These are phyloP conservation scores for Clarireedia monteithiana DNA, from an alignment of 2,329 filamentous ascomycete genomes.

Conservation along the genomic window DNA sequence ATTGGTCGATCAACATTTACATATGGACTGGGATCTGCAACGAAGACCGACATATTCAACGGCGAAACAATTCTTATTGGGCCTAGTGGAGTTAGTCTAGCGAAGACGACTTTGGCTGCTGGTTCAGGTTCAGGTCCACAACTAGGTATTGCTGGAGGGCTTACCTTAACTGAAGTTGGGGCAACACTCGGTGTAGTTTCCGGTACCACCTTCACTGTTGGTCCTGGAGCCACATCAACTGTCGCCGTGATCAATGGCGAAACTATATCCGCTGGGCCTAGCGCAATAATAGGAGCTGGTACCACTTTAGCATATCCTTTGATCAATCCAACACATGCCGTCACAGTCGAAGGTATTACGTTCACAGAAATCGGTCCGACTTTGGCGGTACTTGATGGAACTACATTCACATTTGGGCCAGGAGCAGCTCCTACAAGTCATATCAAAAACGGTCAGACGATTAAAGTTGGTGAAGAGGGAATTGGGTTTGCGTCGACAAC, in stretches of 20 bases:
- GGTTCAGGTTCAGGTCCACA: conserved; percentile 16
- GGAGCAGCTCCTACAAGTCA: conserved; percentile 37
- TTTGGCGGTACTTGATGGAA: conserved; percentile 39
- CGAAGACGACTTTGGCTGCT: conserved; percentile 19
- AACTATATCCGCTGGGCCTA: conserved; percentile 43
- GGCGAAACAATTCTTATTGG: conserved; percentile 21
- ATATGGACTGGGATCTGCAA: conserved; percentile 16
- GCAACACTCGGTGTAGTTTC: conserved; percentile 37
- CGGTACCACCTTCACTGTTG: conserved; percentile 44
- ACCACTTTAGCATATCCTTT: conserved; percentile 19
- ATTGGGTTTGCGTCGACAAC: conserved; percentile 25
- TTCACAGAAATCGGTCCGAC: conserved; percentile 24
- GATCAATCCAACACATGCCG: conserved; percentile 16
- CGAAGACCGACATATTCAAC: conserved; percentile 16
- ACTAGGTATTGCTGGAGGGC: conserved; percentile 22
- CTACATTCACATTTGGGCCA: conserved; percentile 44
- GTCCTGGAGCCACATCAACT: conserved; percentile 34
- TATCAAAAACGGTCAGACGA: conserved; percentile 40
- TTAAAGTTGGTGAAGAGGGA: conserved; percentile 44
- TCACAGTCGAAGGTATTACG: conserved; percentile 21
- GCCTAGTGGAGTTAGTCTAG: conserved; percentile 17
- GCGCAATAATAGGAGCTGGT: conserved; percentile 33
- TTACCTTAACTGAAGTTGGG: conserved; percentile 24
- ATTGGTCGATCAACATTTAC: conserved; percentile 19
- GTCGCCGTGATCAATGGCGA: conserved; percentile 43